Conservation (phyloP, 352 stramenopile species). For the Globisporangium apiculatum region DNA sequence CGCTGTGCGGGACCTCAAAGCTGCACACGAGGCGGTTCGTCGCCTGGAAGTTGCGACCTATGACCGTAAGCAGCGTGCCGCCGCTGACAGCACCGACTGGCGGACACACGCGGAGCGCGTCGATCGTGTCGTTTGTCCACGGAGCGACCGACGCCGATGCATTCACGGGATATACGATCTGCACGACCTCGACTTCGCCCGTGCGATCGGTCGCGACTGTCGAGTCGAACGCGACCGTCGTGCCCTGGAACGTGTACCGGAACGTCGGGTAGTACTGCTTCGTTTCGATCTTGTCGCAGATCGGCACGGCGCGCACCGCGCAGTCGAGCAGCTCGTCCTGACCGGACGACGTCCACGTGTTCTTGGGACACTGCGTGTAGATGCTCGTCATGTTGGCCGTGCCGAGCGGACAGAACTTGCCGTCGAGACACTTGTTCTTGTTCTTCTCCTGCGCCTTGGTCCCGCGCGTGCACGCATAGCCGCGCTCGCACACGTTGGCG, state of each 20-base stretch:
- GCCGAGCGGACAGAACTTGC: constrained; percentile 90
- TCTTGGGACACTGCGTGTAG: constrained; percentile 87
- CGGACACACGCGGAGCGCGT: constrained; percentile 88
- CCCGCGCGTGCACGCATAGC: constrained; percentile 88
- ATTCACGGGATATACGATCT: constrained; percentile 92
- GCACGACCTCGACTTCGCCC: constrained; percentile 86
- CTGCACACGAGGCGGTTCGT: constrained; percentile 82
- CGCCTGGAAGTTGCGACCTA: constrained; percentile 93
- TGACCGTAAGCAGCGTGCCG: constrained; percentile 80
- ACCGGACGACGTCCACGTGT: constrained; percentile 83
- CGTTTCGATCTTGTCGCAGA: constrained; percentile 90
- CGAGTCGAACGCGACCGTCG: constrained; percentile 54
- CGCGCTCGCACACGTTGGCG: constrained; percentile 69
- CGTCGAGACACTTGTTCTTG: constrained; percentile 90
- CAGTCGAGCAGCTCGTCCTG: constrained; percentile 86
- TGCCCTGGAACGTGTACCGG: constrained; percentile 57
- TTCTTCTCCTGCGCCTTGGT: constrained; percentile 83
- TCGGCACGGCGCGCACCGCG: constrained; percentile 76
- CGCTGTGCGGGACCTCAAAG: constrained; percentile 34
- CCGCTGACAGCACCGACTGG: constrained; percentile 23
- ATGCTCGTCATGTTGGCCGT: constrained; percentile 78
- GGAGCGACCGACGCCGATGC: constrained; percentile 59
- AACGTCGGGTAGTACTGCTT: constrained; percentile 83
- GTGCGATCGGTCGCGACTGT: constrained; percentile 59
- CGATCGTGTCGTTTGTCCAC: constrained; percentile 95